phyloP scores from a whole-genome alignment of 257 asterid species.

The Solanum appendiculatum region DNA sequence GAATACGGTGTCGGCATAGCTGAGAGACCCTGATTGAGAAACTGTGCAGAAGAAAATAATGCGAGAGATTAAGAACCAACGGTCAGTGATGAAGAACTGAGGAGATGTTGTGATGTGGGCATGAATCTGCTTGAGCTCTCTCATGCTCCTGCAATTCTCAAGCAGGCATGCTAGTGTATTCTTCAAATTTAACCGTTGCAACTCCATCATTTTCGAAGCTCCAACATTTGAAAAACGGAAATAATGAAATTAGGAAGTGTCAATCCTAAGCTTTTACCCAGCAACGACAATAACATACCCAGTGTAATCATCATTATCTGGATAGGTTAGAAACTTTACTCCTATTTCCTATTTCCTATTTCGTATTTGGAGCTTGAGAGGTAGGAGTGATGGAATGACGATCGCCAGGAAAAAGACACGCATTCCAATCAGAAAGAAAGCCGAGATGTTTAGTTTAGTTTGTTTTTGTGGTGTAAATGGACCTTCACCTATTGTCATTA shows the following conservation, averaged over 20 bases:
- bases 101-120: conserved; percentile 42
- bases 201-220: conserved; percentile 20
- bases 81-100: conserved; percentile 23
- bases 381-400: too few relatives aligned
- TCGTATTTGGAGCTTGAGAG: too few relatives aligned
- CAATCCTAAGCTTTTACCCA: neutral
- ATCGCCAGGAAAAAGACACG: neutral
- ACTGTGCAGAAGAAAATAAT: conserved; percentile 43
- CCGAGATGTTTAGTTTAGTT: neutral
- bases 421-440: neutral
- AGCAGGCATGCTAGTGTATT: conserved; percentile 25
- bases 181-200: conserved; percentile 20
- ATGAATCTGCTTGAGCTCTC: conserved; percentile 48
- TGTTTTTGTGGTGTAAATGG: neutral
- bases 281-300: neutral
- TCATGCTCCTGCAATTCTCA: conserved; percentile 39
- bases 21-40: conserved; percentile 29
- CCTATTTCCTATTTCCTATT: too few relatives aligned
- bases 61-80: conserved; percentile 49
- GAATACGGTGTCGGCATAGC: conserved; percentile 40
- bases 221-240: neutral
- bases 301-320: too few relatives aligned
- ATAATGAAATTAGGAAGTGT: neutral
- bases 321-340: too few relatives aligned
- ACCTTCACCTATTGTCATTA: neutral